phyloP scores from a whole-genome alignment of 495 filamentous ascomycete species.

The Penicillium fimorum region DNA sequence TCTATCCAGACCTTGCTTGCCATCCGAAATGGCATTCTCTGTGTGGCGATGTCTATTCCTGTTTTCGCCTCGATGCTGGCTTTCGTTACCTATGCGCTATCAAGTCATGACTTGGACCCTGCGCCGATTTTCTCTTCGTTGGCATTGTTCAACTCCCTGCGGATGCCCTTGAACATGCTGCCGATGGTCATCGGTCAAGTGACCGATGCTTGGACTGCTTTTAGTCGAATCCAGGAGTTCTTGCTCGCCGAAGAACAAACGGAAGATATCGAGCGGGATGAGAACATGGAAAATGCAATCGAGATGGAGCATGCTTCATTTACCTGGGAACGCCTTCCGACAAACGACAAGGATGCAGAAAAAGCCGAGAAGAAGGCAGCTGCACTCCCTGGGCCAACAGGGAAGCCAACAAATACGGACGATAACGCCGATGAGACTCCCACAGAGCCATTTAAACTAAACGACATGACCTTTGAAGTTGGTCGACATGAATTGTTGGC shows the following conservation, averaged over 20 bases:
- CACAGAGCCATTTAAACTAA: constrained; percentile 78
- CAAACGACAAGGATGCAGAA: constrained; percentile 54
- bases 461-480: constrained; percentile 69
- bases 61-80: constrained; percentile 92
- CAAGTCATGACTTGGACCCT: constrained; percentile 66
- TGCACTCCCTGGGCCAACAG: constrained; percentile 22
- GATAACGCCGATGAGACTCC: constrained; percentile 47
- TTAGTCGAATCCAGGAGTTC: constrained; percentile 84
- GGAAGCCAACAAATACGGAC: constrained; percentile 29
- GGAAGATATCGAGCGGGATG: constrained; percentile 66
- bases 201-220: constrained; percentile 81
- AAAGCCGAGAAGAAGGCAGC: constrained; percentile 42
- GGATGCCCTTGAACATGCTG: constrained; percentile 84
- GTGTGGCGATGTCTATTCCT: constrained; percentile 73
- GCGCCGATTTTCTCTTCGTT: constrained; percentile 88
- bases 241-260: constrained; percentile 78
- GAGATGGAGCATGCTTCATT: constrained; percentile 74
- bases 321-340: constrained; percentile 83
- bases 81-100: constrained; percentile 88
- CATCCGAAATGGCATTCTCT: constrained; percentile 81
- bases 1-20: constrained; percentile 76
- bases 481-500: constrained; percentile 82
- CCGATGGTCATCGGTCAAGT: constrained; percentile 86
- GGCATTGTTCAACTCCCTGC: constrained; percentile 86
- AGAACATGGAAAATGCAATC: constrained; percentile 64